These are phyloP conservation scores for Colletotrichum somersetense DNA, from an alignment of 2,329 filamentous ascomycete genomes.

Conservation along the genomic window DNA sequence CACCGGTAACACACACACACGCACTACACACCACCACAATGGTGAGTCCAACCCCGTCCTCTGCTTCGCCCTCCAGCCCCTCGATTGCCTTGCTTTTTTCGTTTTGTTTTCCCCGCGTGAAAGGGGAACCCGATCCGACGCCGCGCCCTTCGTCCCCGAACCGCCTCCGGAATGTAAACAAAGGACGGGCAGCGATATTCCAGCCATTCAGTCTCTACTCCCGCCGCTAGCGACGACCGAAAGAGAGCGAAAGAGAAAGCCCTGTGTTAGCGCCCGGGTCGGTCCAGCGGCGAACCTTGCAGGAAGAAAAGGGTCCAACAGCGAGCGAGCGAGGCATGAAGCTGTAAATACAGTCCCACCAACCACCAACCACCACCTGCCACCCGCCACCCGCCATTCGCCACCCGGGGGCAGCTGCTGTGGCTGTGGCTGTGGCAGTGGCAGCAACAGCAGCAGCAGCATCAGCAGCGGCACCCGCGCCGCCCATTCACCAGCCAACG, in stretches of 20 bases:
- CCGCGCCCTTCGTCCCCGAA: not conserved
- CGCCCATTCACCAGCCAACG: slow-evolving; percentile 43
- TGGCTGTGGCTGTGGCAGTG: too few species aligned
- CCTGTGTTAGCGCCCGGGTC: slow-evolving; percentile 32
- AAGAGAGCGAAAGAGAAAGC: not conserved
- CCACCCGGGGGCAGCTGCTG: too few species aligned
- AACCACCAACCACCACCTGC: too few species aligned
- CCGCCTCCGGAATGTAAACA: slow-evolving; percentile 41
- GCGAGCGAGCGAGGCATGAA: not conserved
- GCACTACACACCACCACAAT: slow-evolving; percentile 49
- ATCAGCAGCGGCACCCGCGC: too few species aligned
- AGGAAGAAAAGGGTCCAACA: slow-evolving; percentile 5
- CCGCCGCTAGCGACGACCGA: not conserved
- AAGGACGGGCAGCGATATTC: slow-evolving; percentile 13
- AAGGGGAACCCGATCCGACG: not conserved
- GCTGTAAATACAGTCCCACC: slow-evolving; percentile 1
- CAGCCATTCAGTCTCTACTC: slow-evolving; percentile 27
- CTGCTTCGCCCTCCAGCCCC: not conserved
- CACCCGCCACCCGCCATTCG: not conserved
- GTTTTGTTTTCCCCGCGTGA: slow-evolving; percentile 24
- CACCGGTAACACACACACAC: slow-evolving; percentile 15
- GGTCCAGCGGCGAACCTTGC: slow-evolving; percentile 40
- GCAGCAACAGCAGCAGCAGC: not conserved
- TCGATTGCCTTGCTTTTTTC: slow-evolving; percentile 34
- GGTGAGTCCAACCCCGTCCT: slow-evolving; percentile 49